phyloP scores from a whole-genome alignment of 148 eudicot species.

The Heliamphora exappendiculata region DNA sequence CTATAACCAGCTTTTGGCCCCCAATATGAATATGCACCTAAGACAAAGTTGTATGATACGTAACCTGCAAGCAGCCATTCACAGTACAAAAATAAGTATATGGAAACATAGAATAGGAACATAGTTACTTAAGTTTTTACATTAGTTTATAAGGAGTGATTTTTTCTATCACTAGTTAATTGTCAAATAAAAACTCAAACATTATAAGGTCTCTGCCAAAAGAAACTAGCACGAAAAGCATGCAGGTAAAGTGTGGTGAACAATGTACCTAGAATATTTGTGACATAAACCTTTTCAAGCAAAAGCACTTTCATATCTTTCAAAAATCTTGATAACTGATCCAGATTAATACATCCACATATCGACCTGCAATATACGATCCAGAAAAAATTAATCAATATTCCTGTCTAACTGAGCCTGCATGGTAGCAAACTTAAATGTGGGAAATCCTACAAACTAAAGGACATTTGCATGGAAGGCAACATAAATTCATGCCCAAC shows the following conservation, averaged over 20 bases:
- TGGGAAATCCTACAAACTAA: not conserved
- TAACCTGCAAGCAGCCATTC: conserved; percentile 55
- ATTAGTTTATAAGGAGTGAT: not conserved
- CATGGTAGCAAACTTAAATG: not conserved
- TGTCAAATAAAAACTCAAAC: not conserved
- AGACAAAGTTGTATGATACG: conserved; percentile 83
- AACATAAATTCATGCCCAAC: not conserved
- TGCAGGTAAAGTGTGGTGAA: conserved; percentile 11
- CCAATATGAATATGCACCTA: conserved; percentile 98
- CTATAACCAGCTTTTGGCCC: conserved; percentile 96
- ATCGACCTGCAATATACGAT: conserved; percentile 32
- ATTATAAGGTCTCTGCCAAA: not conserved
- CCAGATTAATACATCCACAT: conserved; percentile 8
- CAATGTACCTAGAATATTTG: conserved; percentile 76
- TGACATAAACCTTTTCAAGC: conserved; percentile 55
- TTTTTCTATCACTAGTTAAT: not conserved
- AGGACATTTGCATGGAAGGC: not conserved
- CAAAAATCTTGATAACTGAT: conserved; percentile 39
- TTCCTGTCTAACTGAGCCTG: not conserved
- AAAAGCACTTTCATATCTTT: conserved; percentile 70
- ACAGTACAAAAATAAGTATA: not conserved
- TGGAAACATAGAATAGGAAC: not conserved
- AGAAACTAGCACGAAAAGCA: conserved; percentile 1
- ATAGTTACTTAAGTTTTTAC: no score
- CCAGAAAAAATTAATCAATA: not conserved